Evolutionary conservation across 1,284 basidiomycete genomes (phyloP).

Genomic region (Agaricales sp.): DNA sequence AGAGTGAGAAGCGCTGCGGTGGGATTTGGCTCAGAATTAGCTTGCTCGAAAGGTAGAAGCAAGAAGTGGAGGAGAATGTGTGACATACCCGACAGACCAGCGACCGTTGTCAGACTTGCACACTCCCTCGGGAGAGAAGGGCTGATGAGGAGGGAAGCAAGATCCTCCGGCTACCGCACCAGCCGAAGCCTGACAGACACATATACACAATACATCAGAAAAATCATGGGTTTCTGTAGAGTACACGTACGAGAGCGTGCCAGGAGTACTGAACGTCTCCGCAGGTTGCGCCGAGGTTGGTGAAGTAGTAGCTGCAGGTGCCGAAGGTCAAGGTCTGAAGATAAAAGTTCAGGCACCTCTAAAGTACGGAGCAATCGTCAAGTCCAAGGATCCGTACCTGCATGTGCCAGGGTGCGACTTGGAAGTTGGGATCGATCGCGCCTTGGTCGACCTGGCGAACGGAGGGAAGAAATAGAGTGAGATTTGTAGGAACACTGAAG

Average conservation of each 20-base stretch:
- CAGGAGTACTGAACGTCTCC: neutral
- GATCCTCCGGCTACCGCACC: neutral
- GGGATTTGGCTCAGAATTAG: neutral
- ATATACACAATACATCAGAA: neutral
- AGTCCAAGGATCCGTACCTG: neutral
- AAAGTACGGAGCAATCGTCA: neutral
- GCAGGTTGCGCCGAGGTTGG: neutral
- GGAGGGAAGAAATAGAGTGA: neutral
- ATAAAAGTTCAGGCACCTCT: neutral
- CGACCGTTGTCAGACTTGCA: neutral
- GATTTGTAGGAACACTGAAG: neutral
- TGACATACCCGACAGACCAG: neutral
- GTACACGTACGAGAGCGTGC: neutral
- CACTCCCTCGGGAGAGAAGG: neutral
- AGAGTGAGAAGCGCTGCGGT: neutral
- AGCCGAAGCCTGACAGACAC: neutral
- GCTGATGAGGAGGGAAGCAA: neutral
- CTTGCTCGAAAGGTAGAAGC: neutral
- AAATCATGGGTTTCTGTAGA: neutral
- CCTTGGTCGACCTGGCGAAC: neutral
- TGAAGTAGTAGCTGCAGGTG: slow-evolving; percentile 1
- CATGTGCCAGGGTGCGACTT: neutral
- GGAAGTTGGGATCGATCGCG: neutral
- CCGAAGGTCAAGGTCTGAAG: neutral
- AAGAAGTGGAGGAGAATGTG: neutral